Evolutionary conservation across 176 grass and related monocot species (phyloP).

Genomic region (Aegilops longissima): DNA sequence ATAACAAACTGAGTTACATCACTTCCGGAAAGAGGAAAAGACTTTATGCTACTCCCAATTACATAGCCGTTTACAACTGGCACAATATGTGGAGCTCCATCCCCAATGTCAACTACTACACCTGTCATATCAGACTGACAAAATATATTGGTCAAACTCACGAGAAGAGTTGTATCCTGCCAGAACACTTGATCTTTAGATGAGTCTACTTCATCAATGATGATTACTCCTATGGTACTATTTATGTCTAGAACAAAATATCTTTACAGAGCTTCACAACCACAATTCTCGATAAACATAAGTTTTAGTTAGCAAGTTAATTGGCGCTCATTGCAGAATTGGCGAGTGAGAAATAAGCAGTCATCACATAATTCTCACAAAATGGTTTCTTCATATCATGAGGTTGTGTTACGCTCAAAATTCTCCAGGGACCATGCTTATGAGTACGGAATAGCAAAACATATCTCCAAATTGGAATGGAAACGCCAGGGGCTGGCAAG

Average conservation of each 20-base stretch:
- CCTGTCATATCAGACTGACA: slow-evolving; percentile 99
- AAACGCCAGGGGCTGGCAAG: slow-evolving; percentile 1
- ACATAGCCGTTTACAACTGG: slow-evolving; percentile 98
- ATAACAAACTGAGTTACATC: slow-evolving; percentile 81
- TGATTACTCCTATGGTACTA: neutral
- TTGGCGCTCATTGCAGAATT: neutral
- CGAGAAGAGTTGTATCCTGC: slow-evolving; percentile 18
- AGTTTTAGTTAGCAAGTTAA: slow-evolving; percentile 1
- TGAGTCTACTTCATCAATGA: neutral
- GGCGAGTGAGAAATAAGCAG: neutral
- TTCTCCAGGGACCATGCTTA: neutral
- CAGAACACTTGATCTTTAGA: neutral
- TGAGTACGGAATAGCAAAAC: neutral
- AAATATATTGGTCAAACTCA: slow-evolving; percentile 63
- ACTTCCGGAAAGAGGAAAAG: slow-evolving; percentile 85
- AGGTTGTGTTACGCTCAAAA: neutral
- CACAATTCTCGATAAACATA: neutral
- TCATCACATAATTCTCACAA: neutral
- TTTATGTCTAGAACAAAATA: neutral
- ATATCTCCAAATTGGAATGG: neutral
- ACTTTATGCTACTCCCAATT: slow-evolving; percentile 98
- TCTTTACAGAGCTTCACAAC: slow-evolving; percentile 6
- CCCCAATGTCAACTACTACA: slow-evolving; percentile 96
- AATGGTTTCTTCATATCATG: neutral
- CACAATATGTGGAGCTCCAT: slow-evolving; percentile 83